Base-by-base conservation (phyloP, 1,284 basidiomycete genomes). In the Ustilago loliicola region DNA sequence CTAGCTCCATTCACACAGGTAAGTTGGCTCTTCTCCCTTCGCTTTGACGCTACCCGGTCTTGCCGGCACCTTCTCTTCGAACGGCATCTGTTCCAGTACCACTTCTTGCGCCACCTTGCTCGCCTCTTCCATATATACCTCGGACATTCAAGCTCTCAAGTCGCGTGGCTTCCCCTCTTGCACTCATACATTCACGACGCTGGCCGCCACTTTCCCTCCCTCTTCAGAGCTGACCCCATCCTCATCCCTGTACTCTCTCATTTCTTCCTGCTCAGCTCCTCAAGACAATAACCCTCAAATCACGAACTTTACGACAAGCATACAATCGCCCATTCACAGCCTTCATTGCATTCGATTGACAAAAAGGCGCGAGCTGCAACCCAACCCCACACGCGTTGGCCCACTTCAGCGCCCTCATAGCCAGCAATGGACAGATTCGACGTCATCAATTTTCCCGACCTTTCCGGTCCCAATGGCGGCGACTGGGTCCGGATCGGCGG, bases 371-470 rank as follows among this genome's bases (percentile, higher is more conserved):
- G 11, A 13, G 40, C 38, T 42, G 6, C 34, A 30, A 19, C 17
- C 25, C 17, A 54, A 23, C 23, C 23, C 42, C 29, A 29, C 25
- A 45, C 52, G 34, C 25, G 34, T 25, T 50, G 48, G 27, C 11
- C 6, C 19, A 13, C n/a, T 25, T 17, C 25, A 17, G 23, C 25
- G 48, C 25, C 13, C 11, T 15, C n/a, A 50, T 50, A 50, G 23
- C 48, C 61, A 57, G 48, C 32, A 29, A 84, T 81, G 78, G 81
- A 84, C 60, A 67, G 83, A 38, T 84, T 83, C 67, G 83, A 84
- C 61, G 81, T 83, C 34, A 83, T 84, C 76, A 79, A 72, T 65
- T 84, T 84, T 61, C 69, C 71, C 59, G 82, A 84, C 59, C 74
- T 84, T 21, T 72, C 81, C 23, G 81, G 82, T 29, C 78, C 81